phyloP scores from a whole-genome alignment of 345 rosid genomes.

The Angophora floribunda region DNA sequence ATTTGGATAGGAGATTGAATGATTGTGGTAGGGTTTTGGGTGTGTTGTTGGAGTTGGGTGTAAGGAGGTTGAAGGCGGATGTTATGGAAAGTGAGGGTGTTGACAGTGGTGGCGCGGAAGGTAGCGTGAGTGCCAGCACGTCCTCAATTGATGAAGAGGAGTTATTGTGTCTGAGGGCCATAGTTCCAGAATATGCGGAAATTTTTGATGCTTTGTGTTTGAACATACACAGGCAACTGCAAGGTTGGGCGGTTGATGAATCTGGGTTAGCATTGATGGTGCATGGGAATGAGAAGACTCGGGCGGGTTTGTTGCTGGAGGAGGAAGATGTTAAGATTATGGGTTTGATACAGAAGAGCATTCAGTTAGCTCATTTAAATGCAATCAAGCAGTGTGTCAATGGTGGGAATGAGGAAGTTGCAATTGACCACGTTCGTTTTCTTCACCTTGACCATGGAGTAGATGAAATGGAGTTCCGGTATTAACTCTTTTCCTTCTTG shows the following conservation, averaged over 20 bases:
- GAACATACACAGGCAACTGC: slow-evolving; percentile 61
- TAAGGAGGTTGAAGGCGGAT: slow-evolving; percentile 53
- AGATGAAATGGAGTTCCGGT: slow-evolving; percentile 65
- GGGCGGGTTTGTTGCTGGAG: slow-evolving; percentile 10
- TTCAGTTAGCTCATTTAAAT: slow-evolving; percentile 75
- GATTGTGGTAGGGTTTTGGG: slow-evolving; percentile 40
- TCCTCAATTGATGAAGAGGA: slow-evolving; percentile 35
- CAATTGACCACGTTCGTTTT: slow-evolving; percentile 46
- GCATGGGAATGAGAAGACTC: slow-evolving; percentile 18
- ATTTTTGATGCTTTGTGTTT: slow-evolving; percentile 60
- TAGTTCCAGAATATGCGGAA: slow-evolving; percentile 50
- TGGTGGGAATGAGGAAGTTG: slow-evolving; percentile 46
- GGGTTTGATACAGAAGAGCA: slow-evolving; percentile 37
- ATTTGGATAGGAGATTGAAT: slow-evolving; percentile 22
- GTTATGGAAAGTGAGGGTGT: slow-evolving; percentile 10
- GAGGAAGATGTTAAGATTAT: slow-evolving; percentile 41
- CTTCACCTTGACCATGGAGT: slow-evolving; percentile 65
- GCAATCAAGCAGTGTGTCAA: slow-evolving; percentile 34
- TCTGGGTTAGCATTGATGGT: slow-evolving; percentile 31
- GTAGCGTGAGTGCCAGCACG: neutral
- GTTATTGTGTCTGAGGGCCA: slow-evolving; percentile 36
- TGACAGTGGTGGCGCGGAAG: slow-evolving; percentile 5
- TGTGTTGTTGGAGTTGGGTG: slow-evolving; percentile 52
- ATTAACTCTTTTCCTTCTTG: slow-evolving; percentile 2
- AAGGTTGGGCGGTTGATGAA: slow-evolving; percentile 29